Conservation (phyloP, 2,329 filamentous ascomycete species). For the Ophiosphaerella herpotricha region DNA sequence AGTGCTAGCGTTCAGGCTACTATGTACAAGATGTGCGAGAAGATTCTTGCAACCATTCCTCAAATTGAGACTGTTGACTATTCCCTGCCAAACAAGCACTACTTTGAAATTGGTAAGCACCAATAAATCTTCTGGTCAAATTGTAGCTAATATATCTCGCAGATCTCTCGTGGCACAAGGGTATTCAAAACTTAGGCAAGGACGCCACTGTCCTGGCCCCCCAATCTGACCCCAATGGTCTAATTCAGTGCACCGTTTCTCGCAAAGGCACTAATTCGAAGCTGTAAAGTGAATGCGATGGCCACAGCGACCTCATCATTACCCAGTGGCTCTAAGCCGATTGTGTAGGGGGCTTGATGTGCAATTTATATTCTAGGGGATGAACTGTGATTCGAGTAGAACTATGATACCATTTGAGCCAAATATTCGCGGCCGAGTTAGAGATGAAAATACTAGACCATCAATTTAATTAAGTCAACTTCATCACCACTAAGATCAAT, state of each 20-base stretch:
- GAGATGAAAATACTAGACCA: background rate
- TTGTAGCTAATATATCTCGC: constrained; percentile 17
- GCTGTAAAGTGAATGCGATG: constrained; percentile 36
- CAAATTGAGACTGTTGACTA: constrained; percentile 77
- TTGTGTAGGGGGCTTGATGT: constrained; percentile 20
- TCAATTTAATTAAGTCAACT: too few relatives aligned
- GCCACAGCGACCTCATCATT: constrained; percentile 5
- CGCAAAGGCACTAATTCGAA: constrained; percentile 56
- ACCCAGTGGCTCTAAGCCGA: constrained; percentile 12
- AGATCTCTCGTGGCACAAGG: constrained; percentile 98
- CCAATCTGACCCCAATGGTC: constrained; percentile 88
- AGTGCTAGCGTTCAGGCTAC: constrained; percentile 94
- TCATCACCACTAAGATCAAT: too few relatives aligned
- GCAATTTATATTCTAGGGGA: constrained; percentile 10
- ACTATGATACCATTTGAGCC: constrained; percentile 30
- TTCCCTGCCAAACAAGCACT: constrained; percentile 94
- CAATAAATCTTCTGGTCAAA: background rate
- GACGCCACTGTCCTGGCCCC: constrained; percentile 95
- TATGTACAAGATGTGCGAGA: constrained; percentile 98
- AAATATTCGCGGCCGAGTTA: constrained; percentile 13
- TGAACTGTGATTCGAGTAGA: constrained; percentile 27
- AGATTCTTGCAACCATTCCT: constrained; percentile 77
- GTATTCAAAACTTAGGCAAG: constrained; percentile 89
- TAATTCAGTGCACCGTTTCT: constrained; percentile 91
- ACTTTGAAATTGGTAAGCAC: constrained; percentile 86